Conservation (phyloP, 2,329 filamentous ascomycete species). For the Hysterium pulicare region DNA sequence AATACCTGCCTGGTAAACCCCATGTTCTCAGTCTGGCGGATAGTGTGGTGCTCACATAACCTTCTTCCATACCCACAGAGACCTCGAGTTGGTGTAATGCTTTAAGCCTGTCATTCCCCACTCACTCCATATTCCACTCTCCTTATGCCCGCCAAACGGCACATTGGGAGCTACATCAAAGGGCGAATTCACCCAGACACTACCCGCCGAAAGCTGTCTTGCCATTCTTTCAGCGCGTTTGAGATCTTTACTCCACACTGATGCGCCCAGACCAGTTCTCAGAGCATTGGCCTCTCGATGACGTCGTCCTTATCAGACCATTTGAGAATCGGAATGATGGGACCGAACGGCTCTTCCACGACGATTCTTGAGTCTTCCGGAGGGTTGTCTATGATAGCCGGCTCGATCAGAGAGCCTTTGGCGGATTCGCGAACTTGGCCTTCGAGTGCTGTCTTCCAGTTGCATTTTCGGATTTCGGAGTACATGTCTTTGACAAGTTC, state of each 20-base stretch:
- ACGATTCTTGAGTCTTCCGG: slow-evolving; percentile 53
- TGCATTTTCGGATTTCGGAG: slow-evolving; percentile 50
- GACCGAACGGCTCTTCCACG: slow-evolving; percentile 58
- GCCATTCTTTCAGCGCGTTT: slow-evolving; percentile 46
- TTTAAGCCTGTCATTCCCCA: slow-evolving; percentile 37
- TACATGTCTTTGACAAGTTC: slow-evolving; percentile 54
- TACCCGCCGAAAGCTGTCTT: slow-evolving; percentile 47
- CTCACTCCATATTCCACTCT: slow-evolving; percentile 74
- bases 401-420: slow-evolving; percentile 54
- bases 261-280: slow-evolving; percentile 48
- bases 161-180: slow-evolving; percentile 32
- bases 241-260: slow-evolving; percentile 51
- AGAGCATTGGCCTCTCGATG: slow-evolving; percentile 44
- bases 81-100: slow-evolving; percentile 17
- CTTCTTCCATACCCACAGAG: slow-evolving; percentile 20
- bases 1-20: no score
- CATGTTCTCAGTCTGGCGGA: no score
- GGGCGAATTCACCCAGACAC: slow-evolving; percentile 51
- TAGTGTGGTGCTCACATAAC: slow-evolving; percentile 2
- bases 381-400: slow-evolving; percentile 56
- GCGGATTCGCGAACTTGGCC: slow-evolving; percentile 1
- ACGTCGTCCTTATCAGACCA: slow-evolving; percentile 54
- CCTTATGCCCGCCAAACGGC: slow-evolving; percentile 70
- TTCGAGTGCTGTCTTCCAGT: slow-evolving; percentile 47
- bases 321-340: slow-evolving; percentile 59